Conservation (phyloP, 306 rosid species). For the Trichosanthes cucumerina region DNA sequence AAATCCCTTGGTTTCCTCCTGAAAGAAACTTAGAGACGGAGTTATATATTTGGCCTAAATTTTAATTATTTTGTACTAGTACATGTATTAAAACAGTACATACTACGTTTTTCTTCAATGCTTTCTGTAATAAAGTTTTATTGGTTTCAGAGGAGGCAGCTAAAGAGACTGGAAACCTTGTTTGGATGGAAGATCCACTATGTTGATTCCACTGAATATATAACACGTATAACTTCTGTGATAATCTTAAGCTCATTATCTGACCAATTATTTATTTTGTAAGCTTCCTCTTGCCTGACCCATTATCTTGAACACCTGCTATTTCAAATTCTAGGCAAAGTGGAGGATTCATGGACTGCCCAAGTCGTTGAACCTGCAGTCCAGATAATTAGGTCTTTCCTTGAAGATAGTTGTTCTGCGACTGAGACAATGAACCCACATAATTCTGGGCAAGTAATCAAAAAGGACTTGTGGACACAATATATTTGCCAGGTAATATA, state of each 20-base stretch:
- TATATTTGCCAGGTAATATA: constrained; percentile 59
- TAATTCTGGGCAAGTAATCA: constrained; percentile 27
- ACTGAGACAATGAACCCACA: constrained; percentile 16
- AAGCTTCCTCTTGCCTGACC: background rate
- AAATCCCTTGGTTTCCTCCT: background rate
- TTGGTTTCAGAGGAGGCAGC: constrained; percentile 57
- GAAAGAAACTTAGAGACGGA: background rate
- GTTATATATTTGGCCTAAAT: background rate
- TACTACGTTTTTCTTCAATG: background rate
- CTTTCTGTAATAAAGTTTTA: background rate
- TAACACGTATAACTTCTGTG: constrained; percentile 33
- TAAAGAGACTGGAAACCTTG: constrained; percentile 51
- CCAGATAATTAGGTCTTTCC: constrained; percentile 42
- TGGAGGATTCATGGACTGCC: constrained; percentile 47
- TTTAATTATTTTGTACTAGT: background rate
- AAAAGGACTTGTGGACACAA: constrained; percentile 86
- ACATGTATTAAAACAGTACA: background rate
- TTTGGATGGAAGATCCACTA: constrained; percentile 69
- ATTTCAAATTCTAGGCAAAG: constrained; percentile 36
- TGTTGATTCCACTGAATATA: constrained; percentile 63
- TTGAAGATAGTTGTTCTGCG: constrained; percentile 23
- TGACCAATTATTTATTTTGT: background rate
- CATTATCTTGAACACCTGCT: background rate
- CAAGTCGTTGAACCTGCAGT: constrained; percentile 56
- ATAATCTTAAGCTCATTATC: background rate